Base-by-base conservation (phyloP, 305 asterid genomes). In the Fraxinus paxiana region DNA sequence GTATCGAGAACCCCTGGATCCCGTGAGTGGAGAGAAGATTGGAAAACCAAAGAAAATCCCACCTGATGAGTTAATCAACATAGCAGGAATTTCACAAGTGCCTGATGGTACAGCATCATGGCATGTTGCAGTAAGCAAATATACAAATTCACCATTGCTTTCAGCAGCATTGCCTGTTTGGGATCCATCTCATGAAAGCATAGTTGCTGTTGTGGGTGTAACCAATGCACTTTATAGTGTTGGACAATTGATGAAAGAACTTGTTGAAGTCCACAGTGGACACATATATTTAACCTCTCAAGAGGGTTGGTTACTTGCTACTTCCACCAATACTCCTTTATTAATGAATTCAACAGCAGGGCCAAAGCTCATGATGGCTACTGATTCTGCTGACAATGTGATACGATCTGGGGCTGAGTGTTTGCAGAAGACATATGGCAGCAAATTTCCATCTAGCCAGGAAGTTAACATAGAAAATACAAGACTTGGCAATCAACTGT, bases 61-160 rank as follows among this genome's bases (percentile, higher is more conserved):
- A 17, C 98, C 98, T 0, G 98, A 94, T 37, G 93, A 94, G 84
- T 83, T 93, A 6, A 92, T 93, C 30, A 94, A 94, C 82, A 93
- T 92, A 5, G 98, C 98, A 0, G 98, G 98, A 51, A 92, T 92
- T 46, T 94, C 98, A 8, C 98, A 94, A 77, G 93, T 94, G 15
- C 98, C 98, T n/a, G 97, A 94, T 72, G 97, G 98, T 41, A 88
- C 96, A 0, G 98, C 98, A 6, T 83, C 98, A 15, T 94, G 98
- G 98, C 98, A 94, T 69, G 90, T 94, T 18, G 97, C 98, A 0
- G 98, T 94, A 28, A 94, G 98, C 92, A 94, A 92, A 81, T 91
- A 87, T 31, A 81, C 95, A 1, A 93, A 92, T 78, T 94, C 98
- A 0, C 98, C 98, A 0, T 83, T 94, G 76, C 98, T 94, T 76